phyloP scores from a whole-genome alignment of 805 yeast species.

The Cyberlindnera amylophila region DNA sequence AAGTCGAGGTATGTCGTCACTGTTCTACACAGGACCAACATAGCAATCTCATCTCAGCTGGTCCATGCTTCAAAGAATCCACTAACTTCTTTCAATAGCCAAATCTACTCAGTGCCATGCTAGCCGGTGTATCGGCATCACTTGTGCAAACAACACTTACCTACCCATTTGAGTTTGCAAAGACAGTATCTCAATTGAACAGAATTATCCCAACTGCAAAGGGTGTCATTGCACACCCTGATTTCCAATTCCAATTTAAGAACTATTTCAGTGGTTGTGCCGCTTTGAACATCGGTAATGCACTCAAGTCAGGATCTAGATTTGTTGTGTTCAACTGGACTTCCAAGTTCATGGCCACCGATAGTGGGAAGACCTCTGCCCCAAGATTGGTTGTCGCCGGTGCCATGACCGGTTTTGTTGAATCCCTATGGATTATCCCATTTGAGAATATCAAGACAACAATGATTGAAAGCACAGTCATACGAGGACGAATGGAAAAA shows the following conservation, averaged over 20 bases:
- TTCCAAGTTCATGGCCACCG: constrained; percentile 61
- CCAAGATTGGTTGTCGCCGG: constrained; percentile 85
- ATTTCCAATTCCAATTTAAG: constrained; percentile 31
- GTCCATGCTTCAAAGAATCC: too few species aligned
- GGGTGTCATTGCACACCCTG: constrained; percentile 16
- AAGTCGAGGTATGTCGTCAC: constrained; percentile 18
- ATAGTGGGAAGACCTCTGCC: constrained; percentile 61
- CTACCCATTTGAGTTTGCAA: constrained; percentile 69
- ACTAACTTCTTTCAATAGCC: constrained; percentile 22
- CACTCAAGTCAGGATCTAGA: constrained; percentile 69
- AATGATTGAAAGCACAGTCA: constrained; percentile 67
- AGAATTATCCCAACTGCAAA: constrained; percentile 37
- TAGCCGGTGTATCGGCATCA: constrained; percentile 61
- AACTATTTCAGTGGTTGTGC: constrained; percentile 57
- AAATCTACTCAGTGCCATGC: constrained; percentile 52
- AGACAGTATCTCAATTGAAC: constrained; percentile 60
- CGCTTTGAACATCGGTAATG: constrained; percentile 71
- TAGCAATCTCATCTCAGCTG: too few species aligned
- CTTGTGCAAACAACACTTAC: constrained; percentile 58
- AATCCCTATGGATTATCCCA: constrained; percentile 81
- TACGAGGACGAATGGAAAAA: constrained; percentile 28
- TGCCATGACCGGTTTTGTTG: constrained; percentile 74
- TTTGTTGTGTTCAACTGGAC: constrained; percentile 73
- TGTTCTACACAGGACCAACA: background rate
- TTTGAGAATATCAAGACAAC: constrained; percentile 82